Evolutionary conservation across 306 rosid species (phyloP), one percentile per base, ranked within the genome.

Genomic region (Prosopis cineraria): DNA sequence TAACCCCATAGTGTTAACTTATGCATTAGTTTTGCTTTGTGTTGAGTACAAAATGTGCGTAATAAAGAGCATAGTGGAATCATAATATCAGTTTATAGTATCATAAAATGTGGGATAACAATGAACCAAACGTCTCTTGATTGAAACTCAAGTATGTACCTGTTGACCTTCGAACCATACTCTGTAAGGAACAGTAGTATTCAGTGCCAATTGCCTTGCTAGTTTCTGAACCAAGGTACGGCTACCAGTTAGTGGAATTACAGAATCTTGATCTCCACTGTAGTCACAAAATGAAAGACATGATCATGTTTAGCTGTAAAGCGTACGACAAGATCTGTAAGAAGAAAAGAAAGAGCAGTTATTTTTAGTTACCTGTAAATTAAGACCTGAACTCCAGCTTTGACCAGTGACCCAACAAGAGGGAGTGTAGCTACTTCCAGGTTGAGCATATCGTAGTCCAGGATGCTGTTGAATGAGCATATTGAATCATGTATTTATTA

Each of bases 231-330:
- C 91, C 81, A 92, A 84, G 12, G 75, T 91, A 79, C 98, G 81
- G 73, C 98, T 95, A 53, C 98, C 98, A 5, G 90, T 95, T 74
- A 95, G 84, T 7, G 99, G 99, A 14, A 95, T 95, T 16, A 95
- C 99, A 45, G 98, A 95, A 85, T 95, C 99, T 76, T 95, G 99
- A 80, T 95, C 99, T 17, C 99, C 99, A 81, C 99, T 95, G 86
- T 59, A 79, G 64, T 77, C 45, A 70, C 70, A 45, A 77, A 43
- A 75, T 20, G 3, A 43, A 77, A 17, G 10, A 45, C 75, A 58
- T 65, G 47, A 27, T 25, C 34, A 50, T 69, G 56, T 33, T 33
- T 44, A 13, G 82, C 7, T 37, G 30, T 39, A 17, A 48, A 20
- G 62, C 16, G 37, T 13, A 59, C 19, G 37, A 36, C 19, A 25